Evolutionary conservation across 1,139 yeast species (phyloP), one percentile per base, ranked within the genome.

Genomic region (Suhomyces taliae): DNA sequence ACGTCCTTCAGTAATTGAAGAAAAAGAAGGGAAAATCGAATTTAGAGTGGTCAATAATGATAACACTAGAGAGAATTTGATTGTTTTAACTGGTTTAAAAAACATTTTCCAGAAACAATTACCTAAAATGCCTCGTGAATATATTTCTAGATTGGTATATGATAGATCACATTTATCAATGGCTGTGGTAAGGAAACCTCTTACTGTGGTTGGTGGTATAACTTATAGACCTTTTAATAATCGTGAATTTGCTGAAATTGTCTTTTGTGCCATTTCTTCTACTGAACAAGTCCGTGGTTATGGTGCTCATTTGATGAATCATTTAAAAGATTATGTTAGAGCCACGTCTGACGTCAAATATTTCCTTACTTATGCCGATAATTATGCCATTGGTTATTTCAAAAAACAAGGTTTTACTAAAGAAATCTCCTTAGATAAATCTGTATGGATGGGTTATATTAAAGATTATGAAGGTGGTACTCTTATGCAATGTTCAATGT

Each of bases 381-480:
- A 93, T 67, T 93, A 93, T 67, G 99, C 99, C 46, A 93, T 93
- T 67, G 99, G 99, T 2, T 93, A 93, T 66, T 93, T 93, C 76
- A 91, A 91, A 61, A 93, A 93, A 64, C 99, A 93, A 67, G 99
- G 99, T 1, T 93, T 93, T 67, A 91, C 98, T 26, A 95, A 93
- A 63, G 98, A 93, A 53, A 87, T 93, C 40, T 79, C 96, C 6
- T 75, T 93, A 43, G 95, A 91, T 43, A 87, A 85, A 57, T 81
- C 84, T 39, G 78, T 86, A 35, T 93, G 99, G 99, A 90, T 90
- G 95, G 99, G 99, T 7, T 93, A 93, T 66, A 93, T 93, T 62
- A 93, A 95, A 67, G 99, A 93, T 72, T 93, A 93, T 66, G 99
- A 93, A 70, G 99, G 99, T 34, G 99, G 99, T 58, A 95, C 99